Evolutionary conservation across 805 yeast species (phyloP).

Genomic region (Naumovozyma castellii): DNA sequence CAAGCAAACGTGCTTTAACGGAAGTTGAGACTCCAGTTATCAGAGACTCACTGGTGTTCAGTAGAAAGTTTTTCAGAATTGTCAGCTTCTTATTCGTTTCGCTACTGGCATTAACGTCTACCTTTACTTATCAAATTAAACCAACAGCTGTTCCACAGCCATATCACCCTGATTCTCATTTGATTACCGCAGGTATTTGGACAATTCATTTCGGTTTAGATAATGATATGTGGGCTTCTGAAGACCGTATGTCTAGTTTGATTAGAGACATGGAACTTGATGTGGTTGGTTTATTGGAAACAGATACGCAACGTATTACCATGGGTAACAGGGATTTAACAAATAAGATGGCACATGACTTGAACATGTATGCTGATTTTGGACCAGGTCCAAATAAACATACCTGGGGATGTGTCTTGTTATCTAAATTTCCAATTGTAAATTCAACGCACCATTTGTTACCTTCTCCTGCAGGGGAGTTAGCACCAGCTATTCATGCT

Average conservation of each 20-base stretch:
- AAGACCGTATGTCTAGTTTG: conserved; percentile 77
- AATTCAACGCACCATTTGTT: conserved; percentile 82
- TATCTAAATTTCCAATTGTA: conserved; percentile 89
- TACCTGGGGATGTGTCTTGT: conserved; percentile 93
- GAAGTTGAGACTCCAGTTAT: neutral
- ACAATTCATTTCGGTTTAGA: conserved; percentile 95
- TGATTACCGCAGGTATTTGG: conserved; percentile 95
- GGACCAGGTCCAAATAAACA: conserved; percentile 98
- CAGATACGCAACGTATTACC: conserved; percentile 86
- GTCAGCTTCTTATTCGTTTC: conserved; percentile 12
- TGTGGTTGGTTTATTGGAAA: conserved; percentile 81
- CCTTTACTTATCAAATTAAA: conserved; percentile 18
- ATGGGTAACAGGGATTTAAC: conserved; percentile 95
- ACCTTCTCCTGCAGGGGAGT: conserved; percentile 96
- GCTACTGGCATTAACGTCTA: conserved; percentile 12
- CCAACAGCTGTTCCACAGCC: conserved; percentile 49
- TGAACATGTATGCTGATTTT: conserved; percentile 89
- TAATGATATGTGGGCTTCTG: conserved; percentile 97
- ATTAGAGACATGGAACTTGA: conserved; percentile 82
- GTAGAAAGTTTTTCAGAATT: conserved; percentile 12
- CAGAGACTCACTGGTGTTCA: neutral
- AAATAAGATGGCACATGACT: conserved; percentile 80
- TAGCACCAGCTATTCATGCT: conserved; percentile 97
- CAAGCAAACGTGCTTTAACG: neutral
- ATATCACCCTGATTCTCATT: conserved; percentile 53